Conservation (phyloP, 2,329 filamentous ascomycete species). For the Verruconis gallopava region DNA sequence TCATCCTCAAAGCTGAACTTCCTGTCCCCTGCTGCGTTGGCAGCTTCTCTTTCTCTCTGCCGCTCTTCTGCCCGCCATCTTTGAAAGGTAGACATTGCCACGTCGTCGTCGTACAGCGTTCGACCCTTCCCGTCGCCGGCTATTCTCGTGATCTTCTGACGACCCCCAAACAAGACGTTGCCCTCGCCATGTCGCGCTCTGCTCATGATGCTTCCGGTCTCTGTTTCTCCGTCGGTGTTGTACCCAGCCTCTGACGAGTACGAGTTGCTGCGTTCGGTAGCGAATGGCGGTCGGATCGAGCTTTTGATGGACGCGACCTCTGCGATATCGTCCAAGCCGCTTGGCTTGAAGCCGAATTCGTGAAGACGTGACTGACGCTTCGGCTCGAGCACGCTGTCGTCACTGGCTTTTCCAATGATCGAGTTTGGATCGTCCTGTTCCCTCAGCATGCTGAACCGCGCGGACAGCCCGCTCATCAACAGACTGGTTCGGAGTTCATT, state of each 20-base stretch:
- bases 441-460: constrained; percentile 89
- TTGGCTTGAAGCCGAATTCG: constrained; percentile 50
- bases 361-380: constrained; percentile 67
- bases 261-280: constrained; percentile 45
- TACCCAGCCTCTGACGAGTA: constrained; percentile 49
- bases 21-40: constrained; percentile 30
- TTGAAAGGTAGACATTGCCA: constrained; percentile 72
- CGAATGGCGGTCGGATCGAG: constrained; percentile 27
- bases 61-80: constrained; percentile 48
- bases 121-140: constrained; percentile 44
- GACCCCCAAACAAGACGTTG: constrained; percentile 85
- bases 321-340: constrained; percentile 66
- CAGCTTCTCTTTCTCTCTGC: constrained; percentile 34
- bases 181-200: constrained; percentile 73
- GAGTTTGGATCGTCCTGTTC: constrained; percentile 88
- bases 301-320: constrained; percentile 74
- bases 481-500: constrained; percentile 94
- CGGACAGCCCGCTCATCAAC: constrained; percentile 87
- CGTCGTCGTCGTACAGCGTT: constrained; percentile 75
- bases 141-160: constrained; percentile 91
- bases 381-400: constrained; percentile 80
- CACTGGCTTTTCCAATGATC: constrained; percentile 83
- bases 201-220: constrained; percentile 63
- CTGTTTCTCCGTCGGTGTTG: constrained; percentile 51
- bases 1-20: constrained; percentile 28